Evolutionary conservation across 2,329 filamentous ascomycete species (phyloP), one percentile per base, ranked within the genome.

Genomic region (Tolypocladium album): DNA sequence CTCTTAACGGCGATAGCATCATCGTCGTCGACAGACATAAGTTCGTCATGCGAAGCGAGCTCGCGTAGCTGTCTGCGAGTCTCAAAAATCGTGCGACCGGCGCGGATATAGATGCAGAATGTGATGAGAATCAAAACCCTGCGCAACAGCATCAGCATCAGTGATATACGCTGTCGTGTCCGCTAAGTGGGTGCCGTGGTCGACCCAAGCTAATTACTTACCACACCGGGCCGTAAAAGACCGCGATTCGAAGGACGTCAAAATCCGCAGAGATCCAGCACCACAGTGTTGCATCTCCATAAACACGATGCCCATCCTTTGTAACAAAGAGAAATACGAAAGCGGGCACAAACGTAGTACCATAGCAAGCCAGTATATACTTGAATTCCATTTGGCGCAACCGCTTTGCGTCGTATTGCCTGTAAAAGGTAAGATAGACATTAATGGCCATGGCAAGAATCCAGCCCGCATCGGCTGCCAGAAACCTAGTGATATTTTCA

Each of bases 361-460:
- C 88, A 64, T 92, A 92, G 70, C 87, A 89, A 58, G 78, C 66
- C 1, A 84, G 17, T 1, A 88, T 68, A 64, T 92, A 92, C 63
- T 79, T 84, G 59, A 83, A 80, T 69, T 92, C 89, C 65, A 91
- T 78, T 45, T 71, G 76, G 17, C 82, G 83, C 24, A 92, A 76
- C 58, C 82, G 79, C 1, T 77, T 71, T 0, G 84, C 81, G 61
- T 86, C 82, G 66, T 84, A 90, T 61, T 86, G 86, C 64, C 78
- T 78, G 71, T 90, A 90, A 68, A 92, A 89, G 0, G 88, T 90
- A 8, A 92, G 74, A 70, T 89, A 88, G 58, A 92, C 88, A 69
- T 92, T 92, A 64, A 85, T 78, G 1, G 89, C 88, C 88, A 93
- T 92, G 58, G 86, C 85, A 62, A 91, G 77, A 0, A 86, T 87